Percentiles rank a stretch among this genome's conserved stretches.
Conservation (phyloP, 306 rosid genomes). For the Echinosophora koreensis region DNA sequence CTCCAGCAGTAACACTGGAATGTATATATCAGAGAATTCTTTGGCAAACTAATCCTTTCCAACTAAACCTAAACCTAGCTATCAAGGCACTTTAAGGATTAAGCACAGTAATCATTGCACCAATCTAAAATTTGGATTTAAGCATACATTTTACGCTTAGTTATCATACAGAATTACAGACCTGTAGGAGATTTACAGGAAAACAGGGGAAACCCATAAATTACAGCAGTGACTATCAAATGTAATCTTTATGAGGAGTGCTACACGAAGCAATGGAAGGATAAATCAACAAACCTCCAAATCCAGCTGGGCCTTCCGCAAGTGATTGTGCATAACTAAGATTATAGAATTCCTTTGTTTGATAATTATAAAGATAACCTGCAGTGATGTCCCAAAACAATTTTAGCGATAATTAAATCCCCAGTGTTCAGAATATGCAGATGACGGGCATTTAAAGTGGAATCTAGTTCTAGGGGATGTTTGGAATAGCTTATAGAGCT, state of each 20-base stretch:
- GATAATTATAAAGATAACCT: conserved; percentile 94
- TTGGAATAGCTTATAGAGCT: no score
- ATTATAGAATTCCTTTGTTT: conserved; percentile 90
- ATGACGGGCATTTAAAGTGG: conserved; percentile 16
- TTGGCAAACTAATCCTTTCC: neutral
- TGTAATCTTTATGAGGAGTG: conserved; percentile 36
- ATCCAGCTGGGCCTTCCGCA: conserved; percentile 84
- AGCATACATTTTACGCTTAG: conserved; percentile 9
- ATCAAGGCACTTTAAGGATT: neutral
- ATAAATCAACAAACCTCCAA: conserved; percentile 83
- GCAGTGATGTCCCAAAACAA: conserved; percentile 50
- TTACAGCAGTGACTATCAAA: conserved; percentile 28
- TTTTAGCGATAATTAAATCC: conserved; percentile 43
- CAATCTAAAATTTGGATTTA: conserved; percentile 10
- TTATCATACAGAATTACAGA: neutral
- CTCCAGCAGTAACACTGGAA: neutral
- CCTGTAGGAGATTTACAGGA: conserved; percentile 23
- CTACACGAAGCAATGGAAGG: conserved; percentile 48
- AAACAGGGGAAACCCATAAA: conserved; percentile 33
- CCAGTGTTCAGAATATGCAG: conserved; percentile 31
- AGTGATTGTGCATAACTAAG: conserved; percentile 83
- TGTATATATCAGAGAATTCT: neutral
- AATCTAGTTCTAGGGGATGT: neutral
- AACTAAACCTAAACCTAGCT: neutral
- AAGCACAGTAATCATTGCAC: conserved; percentile 10